These are phyloP conservation scores for Fragaria vesca DNA, from an alignment of 306 rosid species.

Conservation along the genomic window DNA sequence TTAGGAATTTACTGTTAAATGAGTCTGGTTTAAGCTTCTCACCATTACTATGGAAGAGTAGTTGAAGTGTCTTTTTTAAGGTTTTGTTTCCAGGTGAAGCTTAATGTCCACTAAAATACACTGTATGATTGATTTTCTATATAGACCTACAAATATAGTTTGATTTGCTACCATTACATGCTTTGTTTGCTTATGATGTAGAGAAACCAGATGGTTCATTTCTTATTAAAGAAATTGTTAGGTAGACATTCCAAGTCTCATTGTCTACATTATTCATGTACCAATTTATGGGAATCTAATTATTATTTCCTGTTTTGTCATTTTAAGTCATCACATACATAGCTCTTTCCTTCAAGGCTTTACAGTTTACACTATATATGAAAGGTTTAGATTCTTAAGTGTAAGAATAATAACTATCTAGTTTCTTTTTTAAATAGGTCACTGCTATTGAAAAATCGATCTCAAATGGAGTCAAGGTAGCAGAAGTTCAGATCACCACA, in stretches of 20 bases:
- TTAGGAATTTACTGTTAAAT: not conserved
- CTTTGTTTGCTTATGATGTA: not conserved
- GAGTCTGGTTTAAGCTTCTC: not conserved
- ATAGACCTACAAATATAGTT: not conserved
- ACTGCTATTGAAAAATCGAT: slow-evolving; percentile 57
- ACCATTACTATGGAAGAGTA: not conserved
- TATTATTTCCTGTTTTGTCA: not conserved
- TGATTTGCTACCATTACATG: not conserved
- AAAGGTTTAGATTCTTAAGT: not conserved
- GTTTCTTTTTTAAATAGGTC: slow-evolving; percentile 31
- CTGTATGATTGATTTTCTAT: not conserved
- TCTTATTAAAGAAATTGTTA: not conserved
- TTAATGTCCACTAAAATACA: not conserved
- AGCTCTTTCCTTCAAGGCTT: not conserved
- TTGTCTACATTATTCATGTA: not conserved
- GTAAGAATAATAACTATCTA: not conserved
- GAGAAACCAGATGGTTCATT: not conserved
- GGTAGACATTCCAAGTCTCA: not conserved
- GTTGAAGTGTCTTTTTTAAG: not conserved
- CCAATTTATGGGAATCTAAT: not conserved
- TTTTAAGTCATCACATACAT: not conserved
- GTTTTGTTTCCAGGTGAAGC: not conserved
- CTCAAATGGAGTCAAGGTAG: slow-evolving; percentile 57
- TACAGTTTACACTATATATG: not conserved
- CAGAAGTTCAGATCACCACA: slow-evolving; percentile 81